phyloP scores from a whole-genome alignment of 108 stramenopile genomes.

The Mediolabrus comicus region DNA sequence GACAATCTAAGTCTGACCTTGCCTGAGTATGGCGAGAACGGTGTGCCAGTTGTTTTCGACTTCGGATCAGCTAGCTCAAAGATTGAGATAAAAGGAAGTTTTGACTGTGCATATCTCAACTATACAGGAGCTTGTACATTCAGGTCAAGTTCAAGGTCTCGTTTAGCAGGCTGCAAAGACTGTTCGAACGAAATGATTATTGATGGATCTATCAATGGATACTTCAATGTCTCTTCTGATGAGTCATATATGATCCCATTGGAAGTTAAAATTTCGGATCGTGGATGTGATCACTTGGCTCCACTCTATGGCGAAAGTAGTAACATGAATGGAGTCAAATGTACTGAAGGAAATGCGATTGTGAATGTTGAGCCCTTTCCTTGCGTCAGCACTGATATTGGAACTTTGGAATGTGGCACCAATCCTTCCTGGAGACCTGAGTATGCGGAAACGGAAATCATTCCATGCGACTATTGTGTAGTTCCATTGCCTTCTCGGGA shows the following conservation, averaged over 20 bases:
- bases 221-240: neutral
- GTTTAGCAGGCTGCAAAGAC: neutral
- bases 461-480: neutral
- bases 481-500: neutral
- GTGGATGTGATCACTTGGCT: neutral
- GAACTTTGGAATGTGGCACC: neutral
- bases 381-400: neutral
- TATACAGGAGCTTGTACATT: neutral
- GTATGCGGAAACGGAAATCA: too few species aligned
- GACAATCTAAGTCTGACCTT: neutral
- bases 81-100: neutral
- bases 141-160: neutral
- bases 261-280: neutral
- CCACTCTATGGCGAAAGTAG: neutral
- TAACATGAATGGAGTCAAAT: neutral
- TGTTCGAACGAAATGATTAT: neutral
- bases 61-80: neutral
- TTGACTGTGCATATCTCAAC: neutral
- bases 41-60: neutral
- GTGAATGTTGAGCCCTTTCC: neutral
- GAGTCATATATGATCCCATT: too few species aligned
- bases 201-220: neutral
- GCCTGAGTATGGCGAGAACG: neutral
- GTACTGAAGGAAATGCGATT: neutral
- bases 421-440: neutral